phyloP scores from a whole-genome alignment of 192 early-diverging fungal species.

The Phycomyces blakesleeanus region DNA sequence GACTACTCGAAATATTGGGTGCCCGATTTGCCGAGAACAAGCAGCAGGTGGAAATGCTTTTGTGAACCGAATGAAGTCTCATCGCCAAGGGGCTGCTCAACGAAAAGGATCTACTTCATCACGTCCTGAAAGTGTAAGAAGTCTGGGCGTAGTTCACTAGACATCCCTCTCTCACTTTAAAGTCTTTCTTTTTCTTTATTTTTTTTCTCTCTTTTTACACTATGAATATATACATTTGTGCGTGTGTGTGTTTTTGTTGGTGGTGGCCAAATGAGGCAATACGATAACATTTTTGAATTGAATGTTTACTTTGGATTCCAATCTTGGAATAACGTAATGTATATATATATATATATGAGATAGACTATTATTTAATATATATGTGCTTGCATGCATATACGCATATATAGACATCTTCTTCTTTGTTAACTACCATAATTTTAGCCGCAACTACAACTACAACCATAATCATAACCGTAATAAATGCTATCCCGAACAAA shows the following conservation, averaged over 20 bases:
- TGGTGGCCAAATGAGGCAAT: background rate
- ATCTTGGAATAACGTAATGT: background rate
- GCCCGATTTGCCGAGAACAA: slow-evolving; percentile 54
- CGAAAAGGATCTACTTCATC: slow-evolving; percentile 5
- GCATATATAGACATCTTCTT: background rate
- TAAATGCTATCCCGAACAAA: slow-evolving; percentile 28
- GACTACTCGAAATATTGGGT: slow-evolving; percentile 38
- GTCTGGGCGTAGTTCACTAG: slow-evolving; percentile 20
- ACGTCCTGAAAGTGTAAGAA: slow-evolving; percentile 19
- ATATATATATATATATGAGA: background rate
- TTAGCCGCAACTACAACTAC: no score
- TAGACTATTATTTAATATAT: no score
- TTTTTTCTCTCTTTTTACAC: background rate
- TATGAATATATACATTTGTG: background rate
- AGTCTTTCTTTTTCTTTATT: background rate
- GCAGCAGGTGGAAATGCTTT: slow-evolving; percentile 35
- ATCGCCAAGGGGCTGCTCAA: background rate
- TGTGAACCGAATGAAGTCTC: slow-evolving; percentile 34
- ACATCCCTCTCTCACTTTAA: background rate
- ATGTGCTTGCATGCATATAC: no score
- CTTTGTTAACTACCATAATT: background rate
- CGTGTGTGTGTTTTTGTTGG: background rate
- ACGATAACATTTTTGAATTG: background rate
- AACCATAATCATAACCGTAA: background rate
- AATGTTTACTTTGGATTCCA: background rate